Conservation (phyloP, 257 asterid genomes). For the Asclepias syriaca region DNA sequence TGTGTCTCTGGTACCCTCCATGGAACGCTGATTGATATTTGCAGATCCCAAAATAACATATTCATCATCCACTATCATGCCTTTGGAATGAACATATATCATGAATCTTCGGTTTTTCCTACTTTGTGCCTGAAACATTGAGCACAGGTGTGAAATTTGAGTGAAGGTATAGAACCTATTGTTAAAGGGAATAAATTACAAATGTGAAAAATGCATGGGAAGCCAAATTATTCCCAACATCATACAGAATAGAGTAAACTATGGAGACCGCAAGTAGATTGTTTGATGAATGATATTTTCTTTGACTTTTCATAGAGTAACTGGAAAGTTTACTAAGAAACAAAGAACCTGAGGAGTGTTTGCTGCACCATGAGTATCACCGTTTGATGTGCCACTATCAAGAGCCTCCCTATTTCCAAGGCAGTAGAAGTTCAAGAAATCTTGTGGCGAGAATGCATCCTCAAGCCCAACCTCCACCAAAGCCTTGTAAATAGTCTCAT, state of each 20-base stretch:
- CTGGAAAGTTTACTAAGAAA: background rate
- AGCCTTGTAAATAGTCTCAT: slow-evolving; percentile 88
- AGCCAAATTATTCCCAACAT: slow-evolving; percentile 7
- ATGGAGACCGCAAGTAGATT: background rate
- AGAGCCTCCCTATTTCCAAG: slow-evolving; percentile 88
- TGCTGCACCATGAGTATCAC: slow-evolving; percentile 44
- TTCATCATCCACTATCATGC: slow-evolving; percentile 94
- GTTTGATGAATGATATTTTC: background rate
- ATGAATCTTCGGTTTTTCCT: slow-evolving; percentile 78
- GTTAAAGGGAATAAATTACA: background rate
- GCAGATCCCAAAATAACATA: slow-evolving; percentile 86
- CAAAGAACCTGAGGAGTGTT: slow-evolving; percentile 76
- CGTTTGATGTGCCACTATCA: slow-evolving; percentile 21
- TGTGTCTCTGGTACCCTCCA: slow-evolving; percentile 92
- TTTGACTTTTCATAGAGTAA: background rate
- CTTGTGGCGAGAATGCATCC: slow-evolving; percentile 73
- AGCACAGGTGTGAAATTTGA: background rate
- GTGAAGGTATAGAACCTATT: background rate
- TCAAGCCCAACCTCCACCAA: slow-evolving; percentile 92
- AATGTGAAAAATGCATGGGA: background rate
- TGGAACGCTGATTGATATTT: slow-evolving; percentile 86
- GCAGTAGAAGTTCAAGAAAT: slow-evolving; percentile 80
- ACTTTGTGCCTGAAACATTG: slow-evolving; percentile 64
- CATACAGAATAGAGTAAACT: background rate
- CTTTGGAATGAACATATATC: slow-evolving; percentile 98